These are phyloP conservation scores for Entomortierella chlamydospora DNA, from an alignment of 192 early-diverging fungal genomes.

Conservation along the genomic window DNA sequence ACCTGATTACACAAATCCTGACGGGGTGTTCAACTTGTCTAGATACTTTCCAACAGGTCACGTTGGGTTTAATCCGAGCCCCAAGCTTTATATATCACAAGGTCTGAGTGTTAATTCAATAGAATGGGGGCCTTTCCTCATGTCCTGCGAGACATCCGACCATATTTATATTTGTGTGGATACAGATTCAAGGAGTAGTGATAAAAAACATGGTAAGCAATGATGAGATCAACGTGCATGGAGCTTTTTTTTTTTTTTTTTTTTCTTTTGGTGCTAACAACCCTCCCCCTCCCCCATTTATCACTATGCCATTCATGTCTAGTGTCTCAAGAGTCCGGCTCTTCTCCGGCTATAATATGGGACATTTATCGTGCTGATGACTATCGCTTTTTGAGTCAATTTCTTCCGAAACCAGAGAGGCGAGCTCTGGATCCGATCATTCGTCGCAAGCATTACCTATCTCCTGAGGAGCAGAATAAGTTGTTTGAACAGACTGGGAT, in stretches of 20 bases:
- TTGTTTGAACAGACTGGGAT: background rate
- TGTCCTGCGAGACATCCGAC: background rate
- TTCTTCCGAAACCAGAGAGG: background rate
- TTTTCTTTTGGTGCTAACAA: too few relatives aligned
- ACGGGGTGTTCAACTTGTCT: conserved; percentile 8
- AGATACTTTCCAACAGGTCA: conserved; percentile 14
- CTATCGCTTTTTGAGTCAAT: background rate
- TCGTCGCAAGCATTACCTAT: background rate
- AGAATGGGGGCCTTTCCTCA: background rate
- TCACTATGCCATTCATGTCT: too few relatives aligned
- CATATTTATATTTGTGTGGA: conserved; percentile 10
- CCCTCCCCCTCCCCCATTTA: too few relatives aligned
- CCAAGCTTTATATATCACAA: conserved; percentile 2
- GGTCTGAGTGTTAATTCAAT: background rate
- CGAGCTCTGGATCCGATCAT: background rate
- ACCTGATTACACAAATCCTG: conserved; percentile 7
- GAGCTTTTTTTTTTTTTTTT: too few relatives aligned
- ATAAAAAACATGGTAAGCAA: background rate
- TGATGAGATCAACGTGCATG: too few relatives aligned
- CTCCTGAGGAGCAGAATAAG: background rate
- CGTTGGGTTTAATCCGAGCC: background rate
- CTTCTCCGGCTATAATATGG: conserved; percentile 11
- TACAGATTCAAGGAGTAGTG: background rate
- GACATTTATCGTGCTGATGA: conserved; percentile 20
- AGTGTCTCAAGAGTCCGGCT: too few relatives aligned